Evolutionary conservation across 116 monocot genomes (phyloP).

Genomic region (Papilionanthe hybrid): DNA sequence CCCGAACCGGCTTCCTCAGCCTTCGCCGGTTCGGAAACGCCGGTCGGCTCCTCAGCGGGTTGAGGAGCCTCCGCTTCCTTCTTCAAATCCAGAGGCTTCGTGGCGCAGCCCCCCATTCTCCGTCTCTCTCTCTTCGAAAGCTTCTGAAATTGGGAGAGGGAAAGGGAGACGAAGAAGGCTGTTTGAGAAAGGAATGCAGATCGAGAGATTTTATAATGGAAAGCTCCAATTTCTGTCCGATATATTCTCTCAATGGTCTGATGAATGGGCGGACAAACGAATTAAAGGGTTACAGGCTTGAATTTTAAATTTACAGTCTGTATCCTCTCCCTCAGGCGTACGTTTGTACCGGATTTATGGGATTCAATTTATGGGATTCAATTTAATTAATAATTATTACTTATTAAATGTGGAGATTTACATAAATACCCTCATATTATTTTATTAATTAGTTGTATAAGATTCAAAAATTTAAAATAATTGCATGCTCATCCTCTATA

Average conservation of each 20-base stretch:
- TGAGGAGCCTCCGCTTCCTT: slow-evolving; percentile 11
- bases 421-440: no score
- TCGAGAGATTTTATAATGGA: neutral
- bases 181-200: neutral
- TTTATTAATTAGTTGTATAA: no score
- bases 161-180: neutral
- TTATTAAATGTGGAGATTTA: no score
- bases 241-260: neutral
- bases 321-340: neutral
- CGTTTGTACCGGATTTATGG: neutral
- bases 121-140: neutral
- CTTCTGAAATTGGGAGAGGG: neutral
- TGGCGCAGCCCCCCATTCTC: slow-evolving; percentile 20
- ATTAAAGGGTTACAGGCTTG: neutral
- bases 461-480: no score
- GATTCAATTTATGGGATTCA: no score
- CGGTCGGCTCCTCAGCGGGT: neutral
- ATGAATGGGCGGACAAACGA: slow-evolving; percentile 2
- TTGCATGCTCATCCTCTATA: no score
- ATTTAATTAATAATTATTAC: no score
- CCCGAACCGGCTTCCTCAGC: neutral
- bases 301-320: neutral
- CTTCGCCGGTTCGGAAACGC: neutral
- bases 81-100: slow-evolving; percentile 8
- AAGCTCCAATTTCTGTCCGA: neutral